phyloP scores from a whole-genome alignment of 2,329 filamentous ascomycete genomes.

The Alternaria incomplexa region DNA sequence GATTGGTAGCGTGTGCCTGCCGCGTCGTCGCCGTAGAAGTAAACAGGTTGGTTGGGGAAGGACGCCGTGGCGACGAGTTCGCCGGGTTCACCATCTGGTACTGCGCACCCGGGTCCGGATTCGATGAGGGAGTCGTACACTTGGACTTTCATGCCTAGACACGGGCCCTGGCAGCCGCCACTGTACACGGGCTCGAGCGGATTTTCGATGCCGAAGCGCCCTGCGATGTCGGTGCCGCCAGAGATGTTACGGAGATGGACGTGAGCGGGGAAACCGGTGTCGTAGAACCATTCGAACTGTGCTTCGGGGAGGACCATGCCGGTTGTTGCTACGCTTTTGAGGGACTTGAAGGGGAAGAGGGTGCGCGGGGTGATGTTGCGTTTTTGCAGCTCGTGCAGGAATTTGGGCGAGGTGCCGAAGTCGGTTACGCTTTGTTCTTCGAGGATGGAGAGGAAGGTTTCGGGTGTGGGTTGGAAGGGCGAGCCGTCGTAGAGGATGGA shows the following conservation, averaged over 20 bases:
- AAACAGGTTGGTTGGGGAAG: conserved; percentile 76
- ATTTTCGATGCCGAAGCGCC: conserved; percentile 68
- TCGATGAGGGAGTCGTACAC: conserved; percentile 65
- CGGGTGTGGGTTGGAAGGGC: conserved; percentile 74
- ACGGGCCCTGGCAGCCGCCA: conserved; percentile 62
- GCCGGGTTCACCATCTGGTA: conserved; percentile 70
- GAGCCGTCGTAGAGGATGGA: conserved; percentile 82
- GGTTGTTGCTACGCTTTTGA: conserved; percentile 71
- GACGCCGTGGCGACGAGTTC: conserved; percentile 74
- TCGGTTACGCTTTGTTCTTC: conserved; percentile 71
- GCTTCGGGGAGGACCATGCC: conserved; percentile 82
- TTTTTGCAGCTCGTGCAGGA: conserved; percentile 75
- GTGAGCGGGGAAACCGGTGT: conserved; percentile 69
- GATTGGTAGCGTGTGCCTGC: conserved; percentile 52
- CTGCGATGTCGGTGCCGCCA: conserved; percentile 79
- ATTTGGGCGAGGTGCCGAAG: conserved; percentile 77
- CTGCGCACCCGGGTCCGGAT: conserved; percentile 55
- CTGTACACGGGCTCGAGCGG: conserved; percentile 70
- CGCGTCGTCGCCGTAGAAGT: conserved; percentile 54
- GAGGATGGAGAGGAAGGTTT: conserved; percentile 67
- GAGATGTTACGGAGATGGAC: conserved; percentile 76
- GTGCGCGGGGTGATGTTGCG: conserved; percentile 66
- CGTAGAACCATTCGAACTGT: conserved; percentile 81
- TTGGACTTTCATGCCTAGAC: conserved; percentile 60
- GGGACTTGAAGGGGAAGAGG: conserved; percentile 65